Percentiles rank a stretch among this genome's conserved stretches.
These are phyloP conservation scores for Ophiostoma ulmi DNA, from an alignment of 2,329 filamentous ascomycete species.

Conservation along the genomic window DNA sequence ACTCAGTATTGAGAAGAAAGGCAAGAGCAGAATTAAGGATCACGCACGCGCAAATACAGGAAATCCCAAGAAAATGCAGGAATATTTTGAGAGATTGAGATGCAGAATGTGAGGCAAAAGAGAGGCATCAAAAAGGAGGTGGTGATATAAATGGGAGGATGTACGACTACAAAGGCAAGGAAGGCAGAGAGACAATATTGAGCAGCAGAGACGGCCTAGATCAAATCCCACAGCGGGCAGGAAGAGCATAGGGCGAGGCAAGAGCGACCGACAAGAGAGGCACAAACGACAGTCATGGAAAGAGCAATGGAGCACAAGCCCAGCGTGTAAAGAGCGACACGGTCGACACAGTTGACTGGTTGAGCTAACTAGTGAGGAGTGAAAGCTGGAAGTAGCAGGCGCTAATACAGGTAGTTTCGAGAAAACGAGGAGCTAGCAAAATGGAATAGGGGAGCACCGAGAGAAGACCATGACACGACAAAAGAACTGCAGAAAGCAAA, in stretches of 20 bases:
- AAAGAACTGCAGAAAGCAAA: constrained; percentile 8
- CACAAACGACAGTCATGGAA: neutral
- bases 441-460: constrained; percentile 5
- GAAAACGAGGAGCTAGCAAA: constrained; percentile 1
- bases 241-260: neutral
- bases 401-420: neutral
- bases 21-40: too few relatives aligned
- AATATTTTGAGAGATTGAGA: neutral
- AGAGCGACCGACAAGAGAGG: neutral
- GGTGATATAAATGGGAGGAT: constrained; percentile 8
- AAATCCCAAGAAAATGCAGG: neutral
- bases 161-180: neutral
- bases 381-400: constrained; percentile 8
- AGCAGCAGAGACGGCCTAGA: neutral
- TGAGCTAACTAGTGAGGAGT: neutral
- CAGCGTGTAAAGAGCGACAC: neutral
- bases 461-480: neutral
- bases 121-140: neutral
- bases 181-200: neutral
- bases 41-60: neutral
- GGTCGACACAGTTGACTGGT: neutral
- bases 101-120: neutral
- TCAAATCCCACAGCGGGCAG: neutral
- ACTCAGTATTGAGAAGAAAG: too few relatives aligned
- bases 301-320: neutral